These are phyloP conservation scores for Saccharomycopsis schoenii DNA, from an alignment of 805 yeast species.

Conservation along the genomic window DNA sequence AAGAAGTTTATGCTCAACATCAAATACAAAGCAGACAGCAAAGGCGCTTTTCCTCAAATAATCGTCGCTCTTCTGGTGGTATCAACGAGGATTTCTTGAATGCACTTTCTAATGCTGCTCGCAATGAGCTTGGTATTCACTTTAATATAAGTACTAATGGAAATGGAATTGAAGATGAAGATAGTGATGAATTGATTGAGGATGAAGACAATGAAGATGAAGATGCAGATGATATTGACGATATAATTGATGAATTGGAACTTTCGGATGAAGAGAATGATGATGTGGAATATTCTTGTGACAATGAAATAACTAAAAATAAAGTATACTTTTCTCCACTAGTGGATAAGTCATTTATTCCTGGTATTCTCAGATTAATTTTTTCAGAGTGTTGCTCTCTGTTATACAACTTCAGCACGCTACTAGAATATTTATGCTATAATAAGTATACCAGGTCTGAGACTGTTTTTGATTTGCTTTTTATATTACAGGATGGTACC, in stretches of 20 bases:
- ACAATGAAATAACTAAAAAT: conserved; percentile 26
- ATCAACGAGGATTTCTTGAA: conserved; percentile 72
- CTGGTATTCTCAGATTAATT: conserved; percentile 58
- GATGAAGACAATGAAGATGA: conserved; percentile 19
- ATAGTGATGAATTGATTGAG: neutral
- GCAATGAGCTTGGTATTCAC: conserved; percentile 53
- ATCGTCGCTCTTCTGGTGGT: conserved; percentile 44
- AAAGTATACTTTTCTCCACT: conserved; percentile 47
- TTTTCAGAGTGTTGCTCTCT: conserved; percentile 43
- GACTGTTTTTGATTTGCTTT: conserved; percentile 54
- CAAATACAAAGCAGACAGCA: conserved; percentile 15
- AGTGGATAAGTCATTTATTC: conserved; percentile 66
- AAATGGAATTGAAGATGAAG: conserved; percentile 11
- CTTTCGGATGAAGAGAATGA: conserved; percentile 22
- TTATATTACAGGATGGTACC: conserved; percentile 70
- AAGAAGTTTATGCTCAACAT: conserved; percentile 83
- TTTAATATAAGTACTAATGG: conserved; percentile 31
- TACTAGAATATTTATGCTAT: conserved; percentile 57
- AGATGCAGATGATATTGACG: conserved; percentile 18
- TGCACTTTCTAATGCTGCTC: conserved; percentile 60
- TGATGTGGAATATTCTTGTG: conserved; percentile 18
- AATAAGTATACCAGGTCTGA: conserved; percentile 75
- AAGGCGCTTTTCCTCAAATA: conserved; percentile 23
- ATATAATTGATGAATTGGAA: conserved; percentile 16
- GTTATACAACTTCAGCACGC: conserved; percentile 38